Conservation (phyloP, 768 basidiomycete genomes). For the Thelephora aurantiotincta region DNA sequence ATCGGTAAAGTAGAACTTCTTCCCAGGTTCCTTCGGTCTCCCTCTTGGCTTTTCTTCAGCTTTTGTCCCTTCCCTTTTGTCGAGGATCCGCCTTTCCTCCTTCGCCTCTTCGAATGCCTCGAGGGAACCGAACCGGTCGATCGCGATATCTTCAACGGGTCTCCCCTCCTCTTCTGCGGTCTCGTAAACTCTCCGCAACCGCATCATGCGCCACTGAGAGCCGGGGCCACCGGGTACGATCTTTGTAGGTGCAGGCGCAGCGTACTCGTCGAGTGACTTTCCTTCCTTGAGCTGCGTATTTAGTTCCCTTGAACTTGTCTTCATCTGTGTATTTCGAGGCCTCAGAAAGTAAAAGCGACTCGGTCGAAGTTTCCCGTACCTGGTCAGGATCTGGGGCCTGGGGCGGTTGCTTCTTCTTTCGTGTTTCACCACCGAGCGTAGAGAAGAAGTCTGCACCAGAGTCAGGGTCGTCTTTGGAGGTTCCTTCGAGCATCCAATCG, state of each 20-base stretch:
- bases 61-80: conserved; percentile 59
- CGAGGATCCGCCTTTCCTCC: conserved; percentile 74
- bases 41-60: conserved; percentile 23
- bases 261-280: conserved; percentile 21
- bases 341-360: conserved; percentile 11
- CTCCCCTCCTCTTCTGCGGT: conserved; percentile 74
- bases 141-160: conserved; percentile 61
- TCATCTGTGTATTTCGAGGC: conserved; percentile 28
- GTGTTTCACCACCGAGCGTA: conserved; percentile 61
- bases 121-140: conserved; percentile 79
- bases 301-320: conserved; percentile 46
- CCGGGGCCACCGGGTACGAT: conserved; percentile 79
- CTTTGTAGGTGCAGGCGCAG: conserved; percentile 30
- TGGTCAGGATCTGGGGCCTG: conserved; percentile 60
- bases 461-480: conserved; percentile 10
- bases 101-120: conserved; percentile 81
- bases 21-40: conserved; percentile 21
- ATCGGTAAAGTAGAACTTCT: conserved; percentile 58
- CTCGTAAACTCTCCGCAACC: conserved; percentile 80
- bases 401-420: conserved; percentile 45
- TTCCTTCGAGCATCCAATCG: conserved; percentile 84
- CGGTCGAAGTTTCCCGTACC: conserved; percentile 23
- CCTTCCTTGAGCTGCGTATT: conserved; percentile 42
- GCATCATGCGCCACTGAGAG: conserved; percentile 97
- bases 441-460: conserved; percentile 80